phyloP scores from a whole-genome alignment of 2,329 filamentous ascomycete genomes.

The Fusarium temperatum region DNA sequence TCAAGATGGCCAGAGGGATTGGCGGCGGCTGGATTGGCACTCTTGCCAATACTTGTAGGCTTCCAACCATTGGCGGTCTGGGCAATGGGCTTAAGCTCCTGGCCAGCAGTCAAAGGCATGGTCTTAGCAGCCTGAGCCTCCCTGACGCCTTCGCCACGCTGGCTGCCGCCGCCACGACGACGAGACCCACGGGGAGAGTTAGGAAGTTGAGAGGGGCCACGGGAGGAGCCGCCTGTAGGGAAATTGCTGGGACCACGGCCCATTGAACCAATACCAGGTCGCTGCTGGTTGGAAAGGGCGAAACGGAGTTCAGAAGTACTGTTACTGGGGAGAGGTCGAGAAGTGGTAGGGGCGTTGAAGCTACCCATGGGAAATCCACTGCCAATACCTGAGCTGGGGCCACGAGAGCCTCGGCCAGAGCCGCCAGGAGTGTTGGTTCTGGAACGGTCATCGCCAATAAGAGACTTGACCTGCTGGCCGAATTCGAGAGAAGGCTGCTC shows the following conservation, averaged over 20 bases:
- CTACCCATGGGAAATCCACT: slow-evolving; percentile 72
- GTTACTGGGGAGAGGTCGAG: slow-evolving; percentile 72
- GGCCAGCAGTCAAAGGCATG: slow-evolving; percentile 89
- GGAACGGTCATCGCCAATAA: slow-evolving; percentile 77
- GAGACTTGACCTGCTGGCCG: slow-evolving; percentile 87
- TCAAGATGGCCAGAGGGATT: slow-evolving; percentile 71
- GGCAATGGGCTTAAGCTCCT: slow-evolving; percentile 82
- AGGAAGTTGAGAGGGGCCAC: slow-evolving; percentile 44
- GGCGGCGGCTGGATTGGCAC: slow-evolving; percentile 50
- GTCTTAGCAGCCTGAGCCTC: slow-evolving; percentile 80
- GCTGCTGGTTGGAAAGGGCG: slow-evolving; percentile 60
- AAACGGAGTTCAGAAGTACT: slow-evolving; percentile 84
- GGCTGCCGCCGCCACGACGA: slow-evolving; percentile 56
- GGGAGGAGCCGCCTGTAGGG: slow-evolving; percentile 70
- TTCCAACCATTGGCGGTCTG: slow-evolving; percentile 86
- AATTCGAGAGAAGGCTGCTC: slow-evolving; percentile 97
- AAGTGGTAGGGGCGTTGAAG: slow-evolving; percentile 63
- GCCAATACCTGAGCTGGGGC: slow-evolving; percentile 39
- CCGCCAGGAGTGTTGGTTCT: slow-evolving; percentile 36
- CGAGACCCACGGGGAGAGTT: slow-evolving; percentile 69
- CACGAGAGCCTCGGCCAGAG: slow-evolving; percentile 23
- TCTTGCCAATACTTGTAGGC: slow-evolving; percentile 72
- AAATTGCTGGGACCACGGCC: slow-evolving; percentile 63
- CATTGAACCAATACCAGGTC: slow-evolving; percentile 49
- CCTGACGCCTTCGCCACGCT: slow-evolving; percentile 64